A percentile compares a stretch with the other conserved stretches of the same genome.
Conservation (phyloP, 371 early-diverging fungal species). For the Mucor circinelloides region DNA sequence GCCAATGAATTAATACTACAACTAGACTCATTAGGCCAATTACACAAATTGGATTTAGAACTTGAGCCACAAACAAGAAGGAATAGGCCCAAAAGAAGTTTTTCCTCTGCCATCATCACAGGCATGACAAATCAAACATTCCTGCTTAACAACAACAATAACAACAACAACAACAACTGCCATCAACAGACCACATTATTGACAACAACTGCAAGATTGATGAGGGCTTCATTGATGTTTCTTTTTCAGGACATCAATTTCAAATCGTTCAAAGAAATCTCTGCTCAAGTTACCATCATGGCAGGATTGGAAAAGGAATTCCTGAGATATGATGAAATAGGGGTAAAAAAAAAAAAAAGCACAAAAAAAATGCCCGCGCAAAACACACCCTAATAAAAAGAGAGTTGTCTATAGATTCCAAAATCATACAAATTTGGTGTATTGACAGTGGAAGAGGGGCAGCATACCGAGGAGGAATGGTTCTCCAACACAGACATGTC, state of each 20-base stretch:
- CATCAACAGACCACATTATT: neutral
- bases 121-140: constrained; percentile 1
- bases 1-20: constrained; percentile 16
- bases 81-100: constrained; percentile 12
- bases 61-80: neutral
- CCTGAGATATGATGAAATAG: constrained; percentile 55
- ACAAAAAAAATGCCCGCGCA: neutral
- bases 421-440: constrained; percentile 82
- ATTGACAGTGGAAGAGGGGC: constrained; percentile 66
- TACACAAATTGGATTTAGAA: constrained; percentile 8
- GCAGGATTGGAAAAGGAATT: constrained; percentile 61
- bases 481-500: constrained; percentile 67
- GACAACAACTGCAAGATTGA: neutral
- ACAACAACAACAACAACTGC: neutral
- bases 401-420: constrained; percentile 47
- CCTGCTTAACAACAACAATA: neutral
- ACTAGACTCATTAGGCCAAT: constrained; percentile 13
- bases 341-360: constrained; percentile 38
- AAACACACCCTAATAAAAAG: neutral
- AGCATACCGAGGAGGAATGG: constrained; percentile 79
- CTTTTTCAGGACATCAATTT: constrained; percentile 23
- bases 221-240: constrained; percentile 17
- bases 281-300: constrained; percentile 40
- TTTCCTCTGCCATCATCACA: constrained; percentile 21
- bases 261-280: constrained; percentile 30